phyloP scores from a whole-genome alignment of 202 grass and related monocot species.

The Musa balbisiana region DNA sequence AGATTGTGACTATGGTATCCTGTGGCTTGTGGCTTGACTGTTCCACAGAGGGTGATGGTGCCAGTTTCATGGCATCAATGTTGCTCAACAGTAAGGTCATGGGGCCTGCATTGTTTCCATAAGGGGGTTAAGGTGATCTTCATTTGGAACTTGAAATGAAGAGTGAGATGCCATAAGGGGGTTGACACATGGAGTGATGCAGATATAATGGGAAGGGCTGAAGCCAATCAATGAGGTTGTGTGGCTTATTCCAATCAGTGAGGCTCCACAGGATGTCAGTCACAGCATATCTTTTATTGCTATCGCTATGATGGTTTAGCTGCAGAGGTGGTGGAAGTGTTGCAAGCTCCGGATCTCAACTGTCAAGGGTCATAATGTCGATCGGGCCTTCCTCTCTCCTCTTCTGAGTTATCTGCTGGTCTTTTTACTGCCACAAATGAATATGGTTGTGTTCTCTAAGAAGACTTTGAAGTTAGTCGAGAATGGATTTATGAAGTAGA shows the following conservation, averaged over 20 bases:
- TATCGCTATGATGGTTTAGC: constrained; percentile 38
- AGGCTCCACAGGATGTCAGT: constrained; percentile 37
- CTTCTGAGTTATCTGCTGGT: too few relatives aligned
- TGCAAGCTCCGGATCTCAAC: too few relatives aligned
- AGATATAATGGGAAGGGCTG: constrained; percentile 62
- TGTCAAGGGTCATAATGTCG: too few relatives aligned
- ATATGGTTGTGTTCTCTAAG: too few relatives aligned
- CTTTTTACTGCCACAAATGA: too few relatives aligned
- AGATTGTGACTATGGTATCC: constrained; percentile 62
- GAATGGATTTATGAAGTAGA: too few relatives aligned
- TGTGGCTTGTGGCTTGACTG: constrained; percentile 56
- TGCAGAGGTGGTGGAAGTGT: too few relatives aligned
- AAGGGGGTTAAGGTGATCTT: constrained; percentile 53
- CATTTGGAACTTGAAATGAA: constrained; percentile 48
- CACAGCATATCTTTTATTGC: constrained; percentile 60
- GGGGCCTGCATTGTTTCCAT: constrained; percentile 62
- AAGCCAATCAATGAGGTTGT: constrained; percentile 63
- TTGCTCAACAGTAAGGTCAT: constrained; percentile 70
- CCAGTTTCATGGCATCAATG: constrained; percentile 73
- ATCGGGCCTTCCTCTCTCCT: too few relatives aligned
- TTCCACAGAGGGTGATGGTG: constrained; percentile 56
- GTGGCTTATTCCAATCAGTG: constrained; percentile 53
- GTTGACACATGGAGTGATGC: constrained; percentile 59
- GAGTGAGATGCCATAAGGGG: constrained; percentile 70
- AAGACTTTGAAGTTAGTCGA: too few relatives aligned